phyloP scores from a whole-genome alignment of 2,329 filamentous ascomycete genomes.

The Dactylellina cionopaga region DNA sequence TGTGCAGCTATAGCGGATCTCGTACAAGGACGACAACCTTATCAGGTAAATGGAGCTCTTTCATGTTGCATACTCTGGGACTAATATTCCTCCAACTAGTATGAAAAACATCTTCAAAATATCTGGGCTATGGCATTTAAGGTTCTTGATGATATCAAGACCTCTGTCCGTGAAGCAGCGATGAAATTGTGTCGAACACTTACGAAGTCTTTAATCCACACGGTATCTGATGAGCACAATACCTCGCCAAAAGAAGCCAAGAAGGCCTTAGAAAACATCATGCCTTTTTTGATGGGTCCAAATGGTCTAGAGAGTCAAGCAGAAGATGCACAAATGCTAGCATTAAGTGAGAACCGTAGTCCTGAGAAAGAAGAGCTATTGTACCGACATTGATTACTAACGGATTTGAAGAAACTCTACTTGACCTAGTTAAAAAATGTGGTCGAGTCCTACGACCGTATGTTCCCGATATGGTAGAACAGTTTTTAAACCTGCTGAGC shows the following conservation, averaged over 20 bases:
- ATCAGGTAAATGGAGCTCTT: conserved; percentile 1
- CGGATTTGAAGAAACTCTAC: conserved; percentile 69
- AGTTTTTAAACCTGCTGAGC: conserved; percentile 82
- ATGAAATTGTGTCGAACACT: conserved; percentile 83
- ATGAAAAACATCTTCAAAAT: conserved; percentile 82
- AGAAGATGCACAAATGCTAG: conserved; percentile 85
- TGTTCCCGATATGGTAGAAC: conserved; percentile 81
- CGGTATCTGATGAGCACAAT: conserved; percentile 55
- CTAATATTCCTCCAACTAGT: conserved; percentile 65
- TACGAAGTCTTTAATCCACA: conserved; percentile 82
- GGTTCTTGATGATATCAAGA: conserved; percentile 95
- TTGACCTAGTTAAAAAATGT: conserved; percentile 89
- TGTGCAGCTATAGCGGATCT: conserved; percentile 90
- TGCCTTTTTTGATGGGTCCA: conserved; percentile 89
- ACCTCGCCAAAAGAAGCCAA: conserved; percentile 55
- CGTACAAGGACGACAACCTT: conserved; percentile 75
- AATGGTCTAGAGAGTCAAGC: conserved; percentile 89
- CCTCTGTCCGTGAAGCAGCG: conserved; percentile 82
- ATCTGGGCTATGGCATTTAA: conserved; percentile 89
- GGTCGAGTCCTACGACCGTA: conserved; percentile 81
- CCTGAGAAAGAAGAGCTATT: not conserved
- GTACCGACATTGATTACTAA: too few species aligned
- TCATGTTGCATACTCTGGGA: not conserved
- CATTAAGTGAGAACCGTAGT: conserved; percentile 61
- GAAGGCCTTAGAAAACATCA: conserved; percentile 77